phyloP scores from a whole-genome alignment of 257 asterid genomes.

The Rauvolfia tetraphylla region DNA sequence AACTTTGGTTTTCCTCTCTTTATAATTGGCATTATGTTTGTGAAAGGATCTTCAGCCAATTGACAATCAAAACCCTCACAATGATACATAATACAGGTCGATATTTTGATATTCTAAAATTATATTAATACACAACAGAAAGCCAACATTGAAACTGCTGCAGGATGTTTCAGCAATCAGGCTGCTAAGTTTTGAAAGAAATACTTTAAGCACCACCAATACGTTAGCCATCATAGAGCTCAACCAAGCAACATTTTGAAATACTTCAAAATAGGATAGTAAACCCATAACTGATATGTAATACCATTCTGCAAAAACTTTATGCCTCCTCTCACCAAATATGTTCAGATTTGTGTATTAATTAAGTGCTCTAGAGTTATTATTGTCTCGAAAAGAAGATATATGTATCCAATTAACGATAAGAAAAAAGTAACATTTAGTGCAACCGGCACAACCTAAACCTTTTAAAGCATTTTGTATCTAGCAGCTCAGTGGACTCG shows the following conservation, averaged over 20 bases:
- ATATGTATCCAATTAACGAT: not conserved
- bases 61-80: not conserved
- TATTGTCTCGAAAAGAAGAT: not conserved
- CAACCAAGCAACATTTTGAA: not conserved
- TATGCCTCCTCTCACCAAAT: too few species aligned
- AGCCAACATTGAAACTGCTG: not conserved
- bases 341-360: too few species aligned
- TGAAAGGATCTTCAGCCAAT: not conserved
- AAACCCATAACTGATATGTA: too few species aligned
- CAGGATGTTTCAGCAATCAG: not conserved
- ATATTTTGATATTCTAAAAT: not conserved
- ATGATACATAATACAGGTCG: not conserved
- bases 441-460: not conserved
- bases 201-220: not conserved
- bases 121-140: not conserved
- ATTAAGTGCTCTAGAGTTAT: too few species aligned
- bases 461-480: not conserved
- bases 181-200: not conserved
- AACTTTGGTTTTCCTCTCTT: too few species aligned
- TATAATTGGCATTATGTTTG: not conserved
- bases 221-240: not conserved
- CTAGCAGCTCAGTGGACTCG: not conserved
- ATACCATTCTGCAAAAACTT: too few species aligned
- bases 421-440: not conserved
- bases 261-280: not conserved